Base-by-base conservation (phyloP, 176 grass and related monocot species). In the Juncus effusus region DNA sequence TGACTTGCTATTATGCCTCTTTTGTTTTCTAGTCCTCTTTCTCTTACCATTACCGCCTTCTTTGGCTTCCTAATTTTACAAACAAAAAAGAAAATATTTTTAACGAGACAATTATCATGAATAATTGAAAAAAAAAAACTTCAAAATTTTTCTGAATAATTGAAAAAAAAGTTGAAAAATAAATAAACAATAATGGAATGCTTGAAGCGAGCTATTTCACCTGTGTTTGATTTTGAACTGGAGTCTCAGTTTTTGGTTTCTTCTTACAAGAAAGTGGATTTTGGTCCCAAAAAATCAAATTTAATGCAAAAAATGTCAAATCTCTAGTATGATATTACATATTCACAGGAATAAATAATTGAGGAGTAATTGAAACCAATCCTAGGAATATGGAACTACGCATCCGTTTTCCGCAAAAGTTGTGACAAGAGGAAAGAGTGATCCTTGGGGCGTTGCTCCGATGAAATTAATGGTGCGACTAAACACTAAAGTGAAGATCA, bases 211-310 rank as follows among this genome's bases (percentile, higher is more conserved):
- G 42, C 1, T 51, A 79, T 10, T 4, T 51, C 28, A 80, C 50
- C 67, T 56, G 74, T 59, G 88, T 79, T 89, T 93, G 83, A 62
- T 75, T 86, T 59, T 78, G 54, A 10, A 39, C 38, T 62, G 80
- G 61, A 55, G 40, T 7, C 13, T 78, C 79, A 7, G 76, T 38
- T 75, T 76, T 97, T 15, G 52, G 55, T 66, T 86, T 91, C 84
- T 82, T 97, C 82, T 89, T 89, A 66, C 88, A 89, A 61, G 94
- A 97, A 47, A 97, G 94, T 78, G 94, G 94, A 73, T 97, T 97
- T 57, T 28, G 88, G 88, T 16, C 94, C 88, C 94, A 92, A 75
- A 37, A 80, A 59, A 79, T 71, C 2, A 74, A 75, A 54, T 85
- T 36, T 56, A 11, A 58, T 52, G 44, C 38, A 60, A 28, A 28